phyloP scores from a whole-genome alignment of 306 rosid species.

The Casuarina equisetifolia region DNA sequence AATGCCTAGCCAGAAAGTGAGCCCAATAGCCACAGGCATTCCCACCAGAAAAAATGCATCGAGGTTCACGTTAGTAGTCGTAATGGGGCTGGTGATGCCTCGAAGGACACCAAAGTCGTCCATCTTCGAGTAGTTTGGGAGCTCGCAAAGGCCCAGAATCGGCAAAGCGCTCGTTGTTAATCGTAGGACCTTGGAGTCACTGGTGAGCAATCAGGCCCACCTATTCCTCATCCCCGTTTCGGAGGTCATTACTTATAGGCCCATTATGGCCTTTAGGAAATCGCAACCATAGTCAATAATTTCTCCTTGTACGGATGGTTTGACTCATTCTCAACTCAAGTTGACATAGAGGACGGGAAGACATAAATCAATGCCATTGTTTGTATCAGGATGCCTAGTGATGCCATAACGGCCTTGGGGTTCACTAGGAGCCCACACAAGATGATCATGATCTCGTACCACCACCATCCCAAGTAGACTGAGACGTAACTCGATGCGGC shows the following conservation, averaged over 20 bases:
- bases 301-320: conserved; percentile 43
- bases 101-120: conserved; percentile 82
- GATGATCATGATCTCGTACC: conserved; percentile 96
- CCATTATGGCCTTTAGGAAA: conserved; percentile 51
- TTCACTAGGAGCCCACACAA: conserved; percentile 67
- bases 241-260: conserved; percentile 55
- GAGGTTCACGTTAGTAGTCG: conserved; percentile 79
- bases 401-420: conserved; percentile 77
- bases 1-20: conserved; percentile 50
- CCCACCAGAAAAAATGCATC: conserved; percentile 87
- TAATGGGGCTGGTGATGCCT: conserved; percentile 81
- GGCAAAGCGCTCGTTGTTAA: conserved; percentile 72
- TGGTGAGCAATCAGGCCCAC: conserved; percentile 81
- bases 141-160: conserved; percentile 84
- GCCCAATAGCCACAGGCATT: conserved; percentile 86
- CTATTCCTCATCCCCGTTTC: conserved; percentile 47
- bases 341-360: conserved; percentile 83
- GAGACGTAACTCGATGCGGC: conserved; percentile 91
- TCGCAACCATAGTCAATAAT: conserved; percentile 54
- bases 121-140: conserved; percentile 91
- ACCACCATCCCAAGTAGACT: conserved; percentile 97
- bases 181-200: conserved; percentile 50
- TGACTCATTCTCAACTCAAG: conserved; percentile 84
- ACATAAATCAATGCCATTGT: conserved; percentile 85
- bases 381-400: conserved; percentile 88